A percentile compares a stretch with the other conserved stretches of the same genome.
Evolutionary conservation across 495 filamentous ascomycete genomes (phyloP).

Genomic region (Tuber indicum): DNA sequence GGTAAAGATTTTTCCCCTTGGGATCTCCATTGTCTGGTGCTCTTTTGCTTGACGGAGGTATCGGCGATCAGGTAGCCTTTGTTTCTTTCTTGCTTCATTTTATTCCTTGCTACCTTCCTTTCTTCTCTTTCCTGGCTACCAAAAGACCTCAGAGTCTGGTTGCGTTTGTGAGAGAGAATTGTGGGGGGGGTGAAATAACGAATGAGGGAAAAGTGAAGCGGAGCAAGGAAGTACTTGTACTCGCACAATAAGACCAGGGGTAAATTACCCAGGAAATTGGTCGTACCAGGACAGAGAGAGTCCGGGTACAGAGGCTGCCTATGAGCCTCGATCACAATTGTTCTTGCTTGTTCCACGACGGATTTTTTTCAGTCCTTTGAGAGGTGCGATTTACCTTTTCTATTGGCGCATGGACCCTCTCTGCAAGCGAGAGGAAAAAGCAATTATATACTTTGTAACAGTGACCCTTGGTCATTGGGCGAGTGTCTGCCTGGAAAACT

Average conservation of each 20-base stretch:
- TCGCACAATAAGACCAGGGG: slow-evolving; percentile 22
- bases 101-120: not conserved
- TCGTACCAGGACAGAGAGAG: slow-evolving; percentile 37
- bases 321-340: slow-evolving; percentile 34
- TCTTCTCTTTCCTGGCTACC: not conserved
- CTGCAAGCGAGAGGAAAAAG: slow-evolving; percentile 37
- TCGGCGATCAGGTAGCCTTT: not conserved
- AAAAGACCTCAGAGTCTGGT: not conserved
- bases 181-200: not conserved
- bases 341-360: slow-evolving; percentile 36
- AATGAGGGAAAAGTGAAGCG: not conserved
- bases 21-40: not conserved
- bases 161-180: not conserved
- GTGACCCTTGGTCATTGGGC: slow-evolving; percentile 12
- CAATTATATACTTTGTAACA: slow-evolving; percentile 25
- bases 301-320: slow-evolving; percentile 37
- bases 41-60: not conserved
- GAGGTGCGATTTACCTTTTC: slow-evolving; percentile 40
- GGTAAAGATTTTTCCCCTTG: not conserved
- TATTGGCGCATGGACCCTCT: slow-evolving; percentile 38
- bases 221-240: not conserved
- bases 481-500: slow-evolving; percentile 14
- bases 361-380: slow-evolving; percentile 28
- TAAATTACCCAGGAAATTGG: slow-evolving; percentile 40
- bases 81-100: not conserved